Conservation (phyloP, 129 eudicot species). For the Pittosporum tobira region DNA sequence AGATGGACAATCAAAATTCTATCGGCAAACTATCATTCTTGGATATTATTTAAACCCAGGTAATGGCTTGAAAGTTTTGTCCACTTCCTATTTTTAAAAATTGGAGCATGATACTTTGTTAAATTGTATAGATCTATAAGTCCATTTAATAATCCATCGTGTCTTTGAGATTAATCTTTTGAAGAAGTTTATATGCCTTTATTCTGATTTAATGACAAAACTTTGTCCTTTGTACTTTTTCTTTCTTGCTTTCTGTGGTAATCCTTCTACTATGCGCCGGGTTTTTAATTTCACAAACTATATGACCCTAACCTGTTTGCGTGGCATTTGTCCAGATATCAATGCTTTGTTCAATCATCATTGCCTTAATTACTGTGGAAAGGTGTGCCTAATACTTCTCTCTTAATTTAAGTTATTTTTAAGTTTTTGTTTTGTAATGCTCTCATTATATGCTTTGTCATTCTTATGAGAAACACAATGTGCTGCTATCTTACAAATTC, state of each 20-base stretch:
- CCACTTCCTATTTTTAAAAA: no score
- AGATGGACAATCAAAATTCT: constrained; percentile 75
- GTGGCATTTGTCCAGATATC: constrained; percentile 49
- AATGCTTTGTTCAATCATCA: constrained; percentile 69
- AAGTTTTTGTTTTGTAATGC: no score
- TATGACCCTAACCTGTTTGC: constrained; percentile 1
- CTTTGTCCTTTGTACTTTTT: not conserved
- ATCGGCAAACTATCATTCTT: constrained; percentile 75
- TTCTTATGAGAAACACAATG: no score
- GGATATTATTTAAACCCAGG: constrained; percentile 82
- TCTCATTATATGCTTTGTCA: no score
- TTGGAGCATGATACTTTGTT: no score
- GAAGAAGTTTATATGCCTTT: not conserved
- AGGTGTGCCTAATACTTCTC: constrained; percentile 37
- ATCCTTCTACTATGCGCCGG: not conserved
- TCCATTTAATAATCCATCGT: no score
- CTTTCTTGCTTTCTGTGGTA: not conserved
- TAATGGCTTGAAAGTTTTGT: constrained; percentile 10
- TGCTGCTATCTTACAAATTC: not conserved
- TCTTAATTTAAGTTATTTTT: constrained; percentile 3
- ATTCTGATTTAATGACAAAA: not conserved
- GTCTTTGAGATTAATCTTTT: not conserved
- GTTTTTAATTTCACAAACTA: not conserved
- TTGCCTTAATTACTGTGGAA: constrained; percentile 76
- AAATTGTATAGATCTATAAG: no score